Percentiles rank a stretch among this genome's conserved stretches.
These are phyloP conservation scores for Trichocladium antarcticum DNA, from an alignment of 495 filamentous ascomycete genomes.

Conservation along the genomic window DNA sequence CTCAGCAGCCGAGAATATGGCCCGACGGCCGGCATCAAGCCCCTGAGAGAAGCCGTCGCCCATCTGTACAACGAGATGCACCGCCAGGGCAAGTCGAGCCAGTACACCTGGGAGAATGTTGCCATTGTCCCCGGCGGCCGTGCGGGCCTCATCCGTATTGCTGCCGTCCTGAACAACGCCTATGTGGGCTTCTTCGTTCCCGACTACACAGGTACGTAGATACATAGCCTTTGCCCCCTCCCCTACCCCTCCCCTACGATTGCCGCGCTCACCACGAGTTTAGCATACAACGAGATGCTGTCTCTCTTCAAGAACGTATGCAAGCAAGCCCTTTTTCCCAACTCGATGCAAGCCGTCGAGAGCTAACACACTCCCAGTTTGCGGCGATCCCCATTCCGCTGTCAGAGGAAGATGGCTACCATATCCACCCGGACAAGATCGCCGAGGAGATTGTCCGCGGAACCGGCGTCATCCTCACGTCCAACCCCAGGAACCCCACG, in stretches of 20 bases:
- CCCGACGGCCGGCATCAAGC: conserved; percentile 87
- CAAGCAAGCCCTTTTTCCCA: neutral
- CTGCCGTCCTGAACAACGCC: conserved; percentile 83
- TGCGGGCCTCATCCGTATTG: conserved; percentile 86
- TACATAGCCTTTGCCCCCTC: too few species aligned
- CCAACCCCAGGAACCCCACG: conserved; percentile 96
- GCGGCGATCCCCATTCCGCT: conserved; percentile 82
- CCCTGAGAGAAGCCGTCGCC: conserved; percentile 80
- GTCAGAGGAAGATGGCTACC: conserved; percentile 70
- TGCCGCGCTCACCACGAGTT: conserved; percentile 14
- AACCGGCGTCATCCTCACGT: conserved; percentile 79
- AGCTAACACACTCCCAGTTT: conserved; percentile 45
- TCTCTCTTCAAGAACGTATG: conserved; percentile 74
- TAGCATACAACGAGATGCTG: conserved; percentile 93
- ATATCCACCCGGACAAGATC: conserved; percentile 86
- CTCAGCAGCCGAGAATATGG: conserved; percentile 77
- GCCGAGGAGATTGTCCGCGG: conserved; percentile 81
- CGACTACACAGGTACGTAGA: conserved; percentile 41
- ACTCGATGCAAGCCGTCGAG: neutral
- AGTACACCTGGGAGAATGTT: conserved; percentile 99
- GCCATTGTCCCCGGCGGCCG: conserved; percentile 91
- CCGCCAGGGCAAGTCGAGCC: conserved; percentile 70
- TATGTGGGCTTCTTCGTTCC: conserved; percentile 85
- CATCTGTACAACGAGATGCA: conserved; percentile 88
- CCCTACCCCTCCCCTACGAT: too few species aligned